phyloP scores from a whole-genome alignment of 768 basidiomycete genomes.

The Tulasnella sp. region DNA sequence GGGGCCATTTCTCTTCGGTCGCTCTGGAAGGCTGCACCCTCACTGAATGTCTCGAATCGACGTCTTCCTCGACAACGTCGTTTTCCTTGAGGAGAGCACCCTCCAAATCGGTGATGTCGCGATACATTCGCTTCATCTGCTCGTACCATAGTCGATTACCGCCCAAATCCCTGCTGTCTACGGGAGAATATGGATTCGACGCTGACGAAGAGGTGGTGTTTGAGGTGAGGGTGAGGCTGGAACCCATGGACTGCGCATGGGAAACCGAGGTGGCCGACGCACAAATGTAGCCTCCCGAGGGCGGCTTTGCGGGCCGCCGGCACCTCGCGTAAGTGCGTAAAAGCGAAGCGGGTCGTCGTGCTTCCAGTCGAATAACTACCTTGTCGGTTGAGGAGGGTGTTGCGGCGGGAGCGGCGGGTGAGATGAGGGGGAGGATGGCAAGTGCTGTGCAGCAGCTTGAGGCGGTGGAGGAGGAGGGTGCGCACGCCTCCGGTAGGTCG shows the following conservation, averaged over 20 bases:
- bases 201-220: conserved; percentile 35
- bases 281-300: conserved; percentile 34
- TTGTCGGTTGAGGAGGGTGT: too few species aligned
- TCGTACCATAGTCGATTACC: conserved; percentile 61
- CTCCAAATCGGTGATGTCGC: conserved; percentile 76
- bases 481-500: not conserved
- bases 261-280: conserved; percentile 58
- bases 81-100: conserved; percentile 51
- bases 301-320: conserved; percentile 50
- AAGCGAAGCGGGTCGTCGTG: conserved; percentile 63
- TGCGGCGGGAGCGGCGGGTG: conserved; percentile 26
- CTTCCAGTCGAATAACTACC: too few species aligned
- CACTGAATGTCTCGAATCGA: conserved; percentile 42
- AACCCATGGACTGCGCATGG: conserved; percentile 31
- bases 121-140: conserved; percentile 78
- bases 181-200: conserved; percentile 47
- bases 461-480: conserved; percentile 25
- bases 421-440: not conserved
- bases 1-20: conserved; percentile 65
- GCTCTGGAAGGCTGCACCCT: conserved; percentile 38
- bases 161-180: conserved; percentile 40
- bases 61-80: conserved; percentile 51
- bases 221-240: conserved; percentile 32
- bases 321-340: conserved; percentile 52
- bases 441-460: too few species aligned